Evolutionary conservation across 345 rosid species (phyloP), one percentile per base, ranked within the genome.

Genomic region (Gossypium anomalum): DNA sequence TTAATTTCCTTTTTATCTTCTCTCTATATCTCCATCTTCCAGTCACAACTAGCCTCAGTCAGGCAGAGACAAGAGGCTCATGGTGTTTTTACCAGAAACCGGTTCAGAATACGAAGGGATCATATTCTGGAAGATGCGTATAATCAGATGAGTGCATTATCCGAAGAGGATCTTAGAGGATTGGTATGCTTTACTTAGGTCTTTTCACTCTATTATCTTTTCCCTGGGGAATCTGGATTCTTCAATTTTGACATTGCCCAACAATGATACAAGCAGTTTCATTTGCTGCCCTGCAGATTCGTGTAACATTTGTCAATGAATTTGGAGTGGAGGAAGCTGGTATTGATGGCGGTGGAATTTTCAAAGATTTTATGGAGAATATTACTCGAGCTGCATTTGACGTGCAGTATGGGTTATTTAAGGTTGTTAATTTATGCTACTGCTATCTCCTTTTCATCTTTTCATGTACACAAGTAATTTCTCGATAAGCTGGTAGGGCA

Each of bases 241-340:
- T 66, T 53, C 69, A 44, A 27, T 73, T 29, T 75, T 48, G 51
- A 27, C 19, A 52, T 17, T 29, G 20, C 9, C 41, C 27, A 22
- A 16, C 3, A 23, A 22, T 75, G 57, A 17, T 13, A 16, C 60
- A 76, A 71, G 72, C 61, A 23, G 4, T 72, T 77, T 80, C 56
- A 7, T 73, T 72, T 81, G 70, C 74, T 77, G 19, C 53, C 78
- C 41, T 56, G 79, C 86, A 95, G 99, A 93, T 95, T 78, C 98
- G 99, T 9, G 98, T 95, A 72, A 76, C 94, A 77, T 95, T 91
- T 70, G 90, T 95, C 72, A 95, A 95, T 79, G 99, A 95, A 86
- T 89, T 91, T 77, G 99, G 99, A 82, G 99, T 93, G 72, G 99
- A 95, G 86, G 99, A 95, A 83, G 98, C 99, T 86, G 99, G 99